These are phyloP conservation scores for Kalmanozyma brasiliensis DNA, from an alignment of 1,284 basidiomycete genomes.

Conservation along the genomic window DNA sequence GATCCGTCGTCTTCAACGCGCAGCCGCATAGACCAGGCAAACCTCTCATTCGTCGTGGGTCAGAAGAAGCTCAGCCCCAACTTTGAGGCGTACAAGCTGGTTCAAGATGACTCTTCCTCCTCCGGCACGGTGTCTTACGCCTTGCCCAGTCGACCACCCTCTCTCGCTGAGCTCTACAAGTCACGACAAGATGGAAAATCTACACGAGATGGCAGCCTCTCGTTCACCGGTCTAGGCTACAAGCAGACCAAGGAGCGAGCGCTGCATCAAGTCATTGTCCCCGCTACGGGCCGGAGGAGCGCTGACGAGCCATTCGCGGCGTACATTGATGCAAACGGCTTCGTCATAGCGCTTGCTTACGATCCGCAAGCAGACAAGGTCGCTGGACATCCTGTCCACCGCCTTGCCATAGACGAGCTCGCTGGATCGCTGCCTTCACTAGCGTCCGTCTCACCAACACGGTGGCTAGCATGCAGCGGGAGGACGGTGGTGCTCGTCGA, in stretches of 20 bases:
- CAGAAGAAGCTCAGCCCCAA: constrained; percentile 22
- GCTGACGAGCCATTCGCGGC: constrained; percentile 32
- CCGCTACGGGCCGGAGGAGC: constrained; percentile 3
- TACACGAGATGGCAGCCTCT: constrained; percentile 10
- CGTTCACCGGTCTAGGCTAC: constrained; percentile 25
- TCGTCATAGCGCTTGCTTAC: constrained; percentile 33
- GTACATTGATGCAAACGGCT: constrained; percentile 40
- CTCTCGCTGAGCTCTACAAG: constrained; percentile 27
- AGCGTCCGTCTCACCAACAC: constrained; percentile 19
- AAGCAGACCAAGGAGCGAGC: constrained; percentile 50
- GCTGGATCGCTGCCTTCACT: constrained; percentile 19
- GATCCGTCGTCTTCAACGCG: not conserved
- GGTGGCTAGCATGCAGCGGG: constrained; percentile 26
- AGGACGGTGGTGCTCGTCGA: constrained; percentile 1
- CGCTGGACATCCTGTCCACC: constrained; percentile 26
- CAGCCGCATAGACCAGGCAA: not conserved
- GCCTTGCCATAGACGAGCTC: constrained; percentile 2
- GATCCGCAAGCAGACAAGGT: constrained; percentile 14
- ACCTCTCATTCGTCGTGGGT: constrained; percentile 18
- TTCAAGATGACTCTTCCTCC: constrained; percentile 21
- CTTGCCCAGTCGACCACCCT: constrained; percentile 25
- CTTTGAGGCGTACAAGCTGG: constrained; percentile 54
- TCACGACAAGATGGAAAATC: not conserved
- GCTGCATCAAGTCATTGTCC: constrained; percentile 31
- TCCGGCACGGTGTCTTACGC: constrained; percentile 10